Percentiles rank a stretch among this genome's conserved stretches.
Evolutionary conservation across 2,329 filamentous ascomycete genomes (phyloP).

Genomic region (Aspergillus sp.): DNA sequence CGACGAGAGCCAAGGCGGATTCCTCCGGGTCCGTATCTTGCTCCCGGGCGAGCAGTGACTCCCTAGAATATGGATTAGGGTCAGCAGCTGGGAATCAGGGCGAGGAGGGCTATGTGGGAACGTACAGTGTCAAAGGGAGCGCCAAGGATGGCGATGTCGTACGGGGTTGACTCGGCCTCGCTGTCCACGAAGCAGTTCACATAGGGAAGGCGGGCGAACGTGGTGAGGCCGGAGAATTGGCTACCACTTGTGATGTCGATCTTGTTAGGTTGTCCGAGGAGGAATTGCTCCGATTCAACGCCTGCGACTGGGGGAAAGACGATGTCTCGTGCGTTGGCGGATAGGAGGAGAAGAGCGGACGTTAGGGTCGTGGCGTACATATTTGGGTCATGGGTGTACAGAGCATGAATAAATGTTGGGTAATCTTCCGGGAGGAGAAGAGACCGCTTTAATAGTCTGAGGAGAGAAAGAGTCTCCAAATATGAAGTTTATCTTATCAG

Average conservation of each 20-base stretch:
- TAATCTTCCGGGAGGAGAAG: neutral
- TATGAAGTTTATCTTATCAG: neutral
- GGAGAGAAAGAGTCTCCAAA: neutral
- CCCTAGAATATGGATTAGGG: constrained; percentile 4
- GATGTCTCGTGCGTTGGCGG: constrained; percentile 22
- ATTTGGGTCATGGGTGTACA: neutral
- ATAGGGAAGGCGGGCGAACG: constrained; percentile 36
- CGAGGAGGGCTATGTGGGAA: too few relatives aligned
- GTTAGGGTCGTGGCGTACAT: neutral
- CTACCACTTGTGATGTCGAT: constrained; percentile 45
- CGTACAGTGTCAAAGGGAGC: constrained; percentile 52
- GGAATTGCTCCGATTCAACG: constrained; percentile 17
- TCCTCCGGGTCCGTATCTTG: constrained; percentile 53
- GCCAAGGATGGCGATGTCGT: constrained; percentile 48
- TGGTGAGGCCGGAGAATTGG: constrained; percentile 39
- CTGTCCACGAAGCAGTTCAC: constrained; percentile 28
- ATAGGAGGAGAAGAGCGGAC: neutral
- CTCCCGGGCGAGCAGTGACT: constrained; percentile 54
- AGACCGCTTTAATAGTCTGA: neutral
- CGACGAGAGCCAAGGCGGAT: constrained; percentile 52
- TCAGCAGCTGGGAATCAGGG: neutral
- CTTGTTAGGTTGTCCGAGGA: constrained; percentile 23
- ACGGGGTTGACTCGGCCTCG: constrained; percentile 19
- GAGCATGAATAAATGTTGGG: too few relatives aligned
- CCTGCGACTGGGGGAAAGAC: constrained; percentile 28